phyloP scores from a whole-genome alignment of 1,284 basidiomycete species.

The Cerioporus squamosus region DNA sequence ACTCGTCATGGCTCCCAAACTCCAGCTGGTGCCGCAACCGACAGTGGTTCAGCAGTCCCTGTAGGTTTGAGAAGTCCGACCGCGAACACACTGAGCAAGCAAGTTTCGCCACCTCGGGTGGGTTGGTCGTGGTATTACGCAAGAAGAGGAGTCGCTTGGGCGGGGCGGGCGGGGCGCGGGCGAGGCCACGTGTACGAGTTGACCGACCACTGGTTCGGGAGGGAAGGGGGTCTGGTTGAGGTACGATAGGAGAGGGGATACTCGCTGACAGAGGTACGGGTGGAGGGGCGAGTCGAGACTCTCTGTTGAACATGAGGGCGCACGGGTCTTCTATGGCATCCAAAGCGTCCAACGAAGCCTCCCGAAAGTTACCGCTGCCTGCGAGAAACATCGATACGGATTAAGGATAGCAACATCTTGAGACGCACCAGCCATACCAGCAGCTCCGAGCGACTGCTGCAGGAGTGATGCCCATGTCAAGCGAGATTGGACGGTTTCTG shows the following conservation, averaged over 20 bases:
- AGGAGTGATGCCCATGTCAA: constrained; percentile 69
- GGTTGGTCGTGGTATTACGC: constrained; percentile 39
- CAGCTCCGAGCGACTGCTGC: constrained; percentile 50
- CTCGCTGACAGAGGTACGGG: constrained; percentile 17
- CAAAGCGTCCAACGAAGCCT: constrained; percentile 61
- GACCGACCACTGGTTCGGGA: constrained; percentile 15
- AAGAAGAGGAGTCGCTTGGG: constrained; percentile 50
- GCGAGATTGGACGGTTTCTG: constrained; percentile 59
- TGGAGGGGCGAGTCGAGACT: constrained; percentile 33
- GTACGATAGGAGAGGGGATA: constrained; percentile 20
- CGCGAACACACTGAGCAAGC: constrained; percentile 65
- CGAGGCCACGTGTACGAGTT: constrained; percentile 41
- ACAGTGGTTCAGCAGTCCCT: constrained; percentile 78
- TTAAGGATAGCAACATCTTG: too few relatives aligned
- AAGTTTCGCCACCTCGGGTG: constrained; percentile 48
- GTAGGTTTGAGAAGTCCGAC: constrained; percentile 70
- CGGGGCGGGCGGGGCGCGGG: constrained; percentile 37
- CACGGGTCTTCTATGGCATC: constrained; percentile 56
- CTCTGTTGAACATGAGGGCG: constrained; percentile 51
- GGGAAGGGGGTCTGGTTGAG: constrained; percentile 8
- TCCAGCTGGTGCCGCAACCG: constrained; percentile 68
- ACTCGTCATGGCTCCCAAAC: constrained; percentile 78
- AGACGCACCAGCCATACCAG: constrained; percentile 12
- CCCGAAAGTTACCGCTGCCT: constrained; percentile 41
- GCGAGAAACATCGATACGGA: not conserved